Conservation (phyloP, 2,329 filamentous ascomycete species). For the Nigrospora osmanthi region DNA sequence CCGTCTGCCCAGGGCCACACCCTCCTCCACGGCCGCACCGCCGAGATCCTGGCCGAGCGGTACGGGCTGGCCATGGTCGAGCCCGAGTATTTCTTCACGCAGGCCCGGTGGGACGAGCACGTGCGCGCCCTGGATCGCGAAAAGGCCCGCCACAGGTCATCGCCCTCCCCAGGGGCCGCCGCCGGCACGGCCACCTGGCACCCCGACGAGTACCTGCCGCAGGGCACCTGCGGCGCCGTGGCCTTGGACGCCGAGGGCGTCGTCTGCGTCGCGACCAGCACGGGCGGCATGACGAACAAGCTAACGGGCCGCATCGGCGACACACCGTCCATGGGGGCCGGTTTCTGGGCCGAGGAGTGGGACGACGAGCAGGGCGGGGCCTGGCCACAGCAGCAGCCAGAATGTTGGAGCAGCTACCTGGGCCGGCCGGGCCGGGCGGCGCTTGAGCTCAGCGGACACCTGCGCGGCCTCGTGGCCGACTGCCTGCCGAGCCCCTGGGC, state of each 20-base stretch:
- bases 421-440: neutral
- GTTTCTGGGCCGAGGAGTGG: slow-evolving; percentile 90
- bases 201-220: slow-evolving; percentile 60
- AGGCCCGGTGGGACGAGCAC: slow-evolving; percentile 74
- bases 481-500: slow-evolving; percentile 46
- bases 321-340: slow-evolving; percentile 74
- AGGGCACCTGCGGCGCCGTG: slow-evolving; percentile 79
- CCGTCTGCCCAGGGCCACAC: slow-evolving; percentile 61
- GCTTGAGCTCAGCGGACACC: neutral
- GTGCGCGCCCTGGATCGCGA: slow-evolving; percentile 45
- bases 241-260: slow-evolving; percentile 71
- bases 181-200: slow-evolving; percentile 45
- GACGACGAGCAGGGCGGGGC: slow-evolving; percentile 24
- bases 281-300: slow-evolving; percentile 84
- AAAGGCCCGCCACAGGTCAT: slow-evolving; percentile 25
- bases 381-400: slow-evolving; percentile 2
- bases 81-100: slow-evolving; percentile 70
- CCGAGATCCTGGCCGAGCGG: slow-evolving; percentile 57
- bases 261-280: slow-evolving; percentile 59
- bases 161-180: neutral
- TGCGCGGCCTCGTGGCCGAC: slow-evolving; percentile 40
- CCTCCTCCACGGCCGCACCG: slow-evolving; percentile 58
- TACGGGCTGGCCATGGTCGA: slow-evolving; percentile 68
- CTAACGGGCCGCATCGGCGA: slow-evolving; percentile 78
- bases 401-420: neutral